Base-by-base conservation (phyloP, 177 flowering plant species). In the Telopea speciosissima region DNA sequence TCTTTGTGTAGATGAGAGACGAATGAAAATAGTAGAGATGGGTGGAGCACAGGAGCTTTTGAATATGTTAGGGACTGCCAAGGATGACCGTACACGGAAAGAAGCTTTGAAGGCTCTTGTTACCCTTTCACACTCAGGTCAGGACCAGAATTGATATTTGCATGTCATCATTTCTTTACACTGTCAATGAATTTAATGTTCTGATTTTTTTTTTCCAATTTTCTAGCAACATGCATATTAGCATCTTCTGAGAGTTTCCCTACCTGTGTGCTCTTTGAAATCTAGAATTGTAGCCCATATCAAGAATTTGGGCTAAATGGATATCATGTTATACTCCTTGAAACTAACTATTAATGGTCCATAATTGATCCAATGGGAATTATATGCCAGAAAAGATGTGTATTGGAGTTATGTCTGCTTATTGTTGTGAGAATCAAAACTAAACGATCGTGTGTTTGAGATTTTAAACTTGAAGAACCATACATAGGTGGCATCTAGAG, bases 21-120 rank as follows among this genome's bases (percentile, higher is more conserved):
- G 97, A 78, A 89, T 83, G 93, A 90, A 85, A 79, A 85, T 95
- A 70, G 83, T 95, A 67, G 93, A 93, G 80, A 79, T 90, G 74
- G 98, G 99, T 68, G 98, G 98, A 23, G 95, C 77, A 65, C 78
- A 85, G 71, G 84, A 82, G 83, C 96, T 93, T 68, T 54, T 96
- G 44, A 84, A 84, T n/a, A 91, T 93, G 98, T 74, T 96, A 75
- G 88, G 59, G 54, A 71, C 77, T 81, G 97, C 99, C 65, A 89
- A 80, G 83, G 99, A 95, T 79, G 96, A 95, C 60, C 74, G 70
- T 14, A 93, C 99, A 54, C 82, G 90, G 67, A 89, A 85, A 72
- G 92, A 79, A 83, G 98, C 99, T 69, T 76, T 96, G 68, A 91
- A 82, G 76, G 95, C 99, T 76, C 89, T 93, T 74, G 74, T 73